Conservation (phyloP, 306 rosid genomes). For the Cicer bijugum region DNA sequence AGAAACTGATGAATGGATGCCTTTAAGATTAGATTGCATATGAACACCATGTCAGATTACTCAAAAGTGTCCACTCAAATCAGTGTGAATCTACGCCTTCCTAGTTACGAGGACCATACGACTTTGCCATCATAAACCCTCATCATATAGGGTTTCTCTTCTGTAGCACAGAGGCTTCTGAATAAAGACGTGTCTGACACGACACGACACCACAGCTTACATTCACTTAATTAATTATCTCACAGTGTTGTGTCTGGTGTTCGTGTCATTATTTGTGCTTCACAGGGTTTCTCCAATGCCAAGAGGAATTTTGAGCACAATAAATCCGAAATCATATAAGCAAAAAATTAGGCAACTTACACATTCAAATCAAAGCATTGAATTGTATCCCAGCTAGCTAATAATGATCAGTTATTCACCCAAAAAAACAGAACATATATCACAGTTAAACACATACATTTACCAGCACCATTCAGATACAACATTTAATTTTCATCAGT, state of each 20-base stretch:
- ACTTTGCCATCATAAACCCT: neutral
- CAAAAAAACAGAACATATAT: slow-evolving; percentile 27
- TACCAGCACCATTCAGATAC: slow-evolving; percentile 12
- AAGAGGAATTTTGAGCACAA: neutral
- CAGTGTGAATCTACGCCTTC: neutral
- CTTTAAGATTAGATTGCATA: neutral
- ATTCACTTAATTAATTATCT: too few species aligned
- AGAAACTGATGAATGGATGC: slow-evolving; percentile 9
- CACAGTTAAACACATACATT: slow-evolving; percentile 27
- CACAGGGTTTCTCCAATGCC: neutral
- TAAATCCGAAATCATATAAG: slow-evolving; percentile 7
- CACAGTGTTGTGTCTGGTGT: too few species aligned
- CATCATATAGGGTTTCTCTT: neutral
- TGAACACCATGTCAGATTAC: neutral
- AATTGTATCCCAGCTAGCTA: neutral
- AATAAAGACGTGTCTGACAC: too few species aligned
- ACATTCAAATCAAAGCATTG: slow-evolving; percentile 7
- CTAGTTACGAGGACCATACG: neutral
- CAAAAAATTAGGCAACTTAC: neutral
- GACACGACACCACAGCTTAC: too few species aligned
- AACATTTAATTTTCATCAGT: slow-evolving; percentile 5
- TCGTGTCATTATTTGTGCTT: too few species aligned
- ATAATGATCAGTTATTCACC: slow-evolving; percentile 13
- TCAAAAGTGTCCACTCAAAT: neutral
- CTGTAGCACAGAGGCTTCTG: too few species aligned